Evolutionary conservation across 2,329 filamentous ascomycete species (phyloP).

Genomic region (Cladophialophora carrionii): DNA sequence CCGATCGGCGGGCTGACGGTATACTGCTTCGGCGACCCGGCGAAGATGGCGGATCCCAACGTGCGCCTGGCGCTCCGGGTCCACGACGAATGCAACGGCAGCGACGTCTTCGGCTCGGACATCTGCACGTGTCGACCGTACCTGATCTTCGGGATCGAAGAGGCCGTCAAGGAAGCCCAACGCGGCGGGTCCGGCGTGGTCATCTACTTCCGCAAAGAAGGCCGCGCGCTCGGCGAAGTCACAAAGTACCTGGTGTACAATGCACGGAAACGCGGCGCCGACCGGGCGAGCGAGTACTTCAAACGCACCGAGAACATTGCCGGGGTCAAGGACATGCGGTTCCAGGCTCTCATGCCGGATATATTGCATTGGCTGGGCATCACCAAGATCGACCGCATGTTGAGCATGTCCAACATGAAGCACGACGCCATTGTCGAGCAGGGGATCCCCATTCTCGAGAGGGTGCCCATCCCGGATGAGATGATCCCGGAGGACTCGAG

Average conservation of each 20-base stretch:
- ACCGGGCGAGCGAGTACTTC: conserved; percentile 85
- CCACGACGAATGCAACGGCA: conserved; percentile 90
- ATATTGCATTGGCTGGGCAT: conserved; percentile 98
- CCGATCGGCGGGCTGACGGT: conserved; percentile 95
- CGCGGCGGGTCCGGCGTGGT: conserved; percentile 91
- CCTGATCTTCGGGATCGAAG: conserved; percentile 93
- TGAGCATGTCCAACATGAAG: conserved; percentile 89
- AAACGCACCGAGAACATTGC: conserved; percentile 97
- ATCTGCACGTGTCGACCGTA: conserved; percentile 95
- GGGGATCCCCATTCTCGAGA: conserved; percentile 75
- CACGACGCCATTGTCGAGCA: conserved; percentile 57
- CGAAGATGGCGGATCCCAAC: conserved; percentile 87
- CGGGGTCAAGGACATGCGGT: conserved; percentile 94
- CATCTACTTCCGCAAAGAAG: conserved; percentile 98
- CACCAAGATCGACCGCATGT: conserved; percentile 96
- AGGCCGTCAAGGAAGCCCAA: conserved; percentile 96
- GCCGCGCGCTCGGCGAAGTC: conserved; percentile 89
- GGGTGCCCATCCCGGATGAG: conserved; percentile 88
- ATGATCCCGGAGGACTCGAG: conserved; percentile 92
- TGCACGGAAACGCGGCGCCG: conserved; percentile 49
- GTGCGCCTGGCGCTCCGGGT: conserved; percentile 80
- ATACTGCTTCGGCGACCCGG: conserved; percentile 94
- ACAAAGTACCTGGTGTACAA: conserved; percentile 78
- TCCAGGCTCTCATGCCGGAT: conserved; percentile 97
- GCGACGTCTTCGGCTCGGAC: conserved; percentile 95